Conservation (phyloP, 2,329 filamentous ascomycete species). For the Xylariaceae sp. region DNA sequence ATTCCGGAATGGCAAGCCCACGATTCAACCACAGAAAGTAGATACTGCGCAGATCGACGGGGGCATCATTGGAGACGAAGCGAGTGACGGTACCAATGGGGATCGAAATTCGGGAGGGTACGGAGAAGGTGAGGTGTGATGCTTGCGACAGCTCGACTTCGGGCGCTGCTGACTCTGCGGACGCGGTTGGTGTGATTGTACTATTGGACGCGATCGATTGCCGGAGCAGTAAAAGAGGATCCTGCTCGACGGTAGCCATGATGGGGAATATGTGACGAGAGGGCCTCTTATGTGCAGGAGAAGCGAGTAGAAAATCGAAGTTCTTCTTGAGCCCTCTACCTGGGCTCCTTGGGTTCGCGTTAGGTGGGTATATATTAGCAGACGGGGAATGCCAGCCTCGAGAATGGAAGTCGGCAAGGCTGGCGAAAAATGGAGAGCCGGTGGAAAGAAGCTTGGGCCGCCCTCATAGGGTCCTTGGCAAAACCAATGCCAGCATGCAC, state of each 20-base stretch:
- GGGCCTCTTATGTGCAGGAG: not conserved
- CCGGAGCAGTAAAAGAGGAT: constrained; percentile 80
- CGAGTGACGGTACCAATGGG: constrained; percentile 73
- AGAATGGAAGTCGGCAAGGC: constrained; percentile 6
- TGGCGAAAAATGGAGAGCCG: not conserved
- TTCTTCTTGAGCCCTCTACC: too few species aligned
- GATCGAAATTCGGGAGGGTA: constrained; percentile 56
- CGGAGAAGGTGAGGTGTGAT: constrained; percentile 72
- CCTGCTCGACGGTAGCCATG: constrained; percentile 61
- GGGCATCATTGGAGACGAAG: constrained; percentile 72
- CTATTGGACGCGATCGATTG: constrained; percentile 70
- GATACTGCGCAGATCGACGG: constrained; percentile 86
- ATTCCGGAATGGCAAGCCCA: constrained; percentile 83
- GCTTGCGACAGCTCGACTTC: constrained; percentile 68
- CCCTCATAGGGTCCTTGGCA: too few species aligned
- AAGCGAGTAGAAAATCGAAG: too few species aligned
- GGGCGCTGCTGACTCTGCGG: constrained; percentile 57
- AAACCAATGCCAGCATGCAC: too few species aligned
- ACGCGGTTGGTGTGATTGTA: constrained; percentile 69
- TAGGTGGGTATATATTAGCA: too few species aligned
- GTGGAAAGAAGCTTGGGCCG: not conserved
- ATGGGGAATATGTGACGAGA: constrained; percentile 11
- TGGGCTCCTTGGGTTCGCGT: too few species aligned
- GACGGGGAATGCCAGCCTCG: constrained; percentile 2
- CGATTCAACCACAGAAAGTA: constrained; percentile 96